Percentiles rank a stretch among this genome's conserved stretches.
phyloP scores from a whole-genome alignment of 225 moss, liverwort and hornwort species.

The Sphagnum tenellum region DNA sequence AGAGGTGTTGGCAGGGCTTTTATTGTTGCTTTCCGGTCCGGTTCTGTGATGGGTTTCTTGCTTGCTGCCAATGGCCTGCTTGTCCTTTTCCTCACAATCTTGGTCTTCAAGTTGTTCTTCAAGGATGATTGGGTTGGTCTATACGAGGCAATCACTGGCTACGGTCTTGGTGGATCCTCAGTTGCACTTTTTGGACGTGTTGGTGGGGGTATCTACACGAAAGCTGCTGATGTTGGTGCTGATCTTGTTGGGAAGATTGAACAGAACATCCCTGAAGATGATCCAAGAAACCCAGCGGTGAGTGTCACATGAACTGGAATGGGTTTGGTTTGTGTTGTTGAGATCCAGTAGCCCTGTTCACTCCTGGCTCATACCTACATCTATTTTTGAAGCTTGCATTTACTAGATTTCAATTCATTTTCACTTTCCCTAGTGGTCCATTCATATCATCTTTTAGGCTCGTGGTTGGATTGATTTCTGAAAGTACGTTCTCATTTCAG shows the following conservation, averaged over 20 bases:
- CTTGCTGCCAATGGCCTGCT: conserved; percentile 59
- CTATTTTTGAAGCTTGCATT: too few species aligned
- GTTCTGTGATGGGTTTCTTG: conserved; percentile 83
- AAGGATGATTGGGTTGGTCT: conserved; percentile 73
- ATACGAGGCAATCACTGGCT: conserved; percentile 68
- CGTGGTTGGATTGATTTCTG: too few species aligned
- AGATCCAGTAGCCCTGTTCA: too few species aligned
- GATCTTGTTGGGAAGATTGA: conserved; percentile 50
- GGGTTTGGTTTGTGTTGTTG: too few species aligned
- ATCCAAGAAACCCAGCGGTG: conserved; percentile 47
- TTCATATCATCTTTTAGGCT: too few species aligned
- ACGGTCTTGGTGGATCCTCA: conserved; percentile 41
- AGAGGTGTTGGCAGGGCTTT: conserved; percentile 67
- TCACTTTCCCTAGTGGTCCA: too few species aligned
- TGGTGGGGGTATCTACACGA: conserved; percentile 49
- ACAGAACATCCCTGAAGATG: conserved; percentile 37
- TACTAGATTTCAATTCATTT: too few species aligned
- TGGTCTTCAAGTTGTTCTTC: conserved; percentile 67
- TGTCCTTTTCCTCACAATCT: conserved; percentile 63
- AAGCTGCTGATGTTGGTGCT: conserved; percentile 47
- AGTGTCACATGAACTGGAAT: neutral
- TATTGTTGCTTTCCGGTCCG: conserved; percentile 71
- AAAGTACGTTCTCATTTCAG: too few species aligned
- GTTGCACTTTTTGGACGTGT: conserved; percentile 46
- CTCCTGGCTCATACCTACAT: too few species aligned